phyloP scores from a whole-genome alignment of 345 rosid genomes.

The Eucalyptus sideroxylon region DNA sequence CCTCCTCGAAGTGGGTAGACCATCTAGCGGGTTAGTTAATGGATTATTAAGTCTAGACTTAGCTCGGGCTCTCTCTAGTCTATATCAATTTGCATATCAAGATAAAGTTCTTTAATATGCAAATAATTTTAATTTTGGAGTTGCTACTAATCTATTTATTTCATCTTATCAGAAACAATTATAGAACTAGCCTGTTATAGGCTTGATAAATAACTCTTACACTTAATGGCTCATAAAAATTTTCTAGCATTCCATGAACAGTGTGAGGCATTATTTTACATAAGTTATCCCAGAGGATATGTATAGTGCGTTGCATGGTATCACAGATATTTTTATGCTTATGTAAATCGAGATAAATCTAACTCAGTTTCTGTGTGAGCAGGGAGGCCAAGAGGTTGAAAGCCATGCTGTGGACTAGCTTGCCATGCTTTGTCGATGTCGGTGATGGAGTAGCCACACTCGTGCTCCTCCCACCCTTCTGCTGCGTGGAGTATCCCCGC shows the following conservation, averaged over 20 bases:
- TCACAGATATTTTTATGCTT: background rate
- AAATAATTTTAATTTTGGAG: too few relatives aligned
- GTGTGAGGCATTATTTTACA: background rate
- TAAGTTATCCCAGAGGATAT: background rate
- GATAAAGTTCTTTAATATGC: too few relatives aligned
- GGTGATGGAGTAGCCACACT: conserved; percentile 31
- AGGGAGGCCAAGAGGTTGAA: conserved; percentile 22
- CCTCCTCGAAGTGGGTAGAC: too few relatives aligned
- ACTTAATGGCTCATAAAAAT: too few relatives aligned
- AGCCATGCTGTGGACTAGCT: conserved; percentile 46
- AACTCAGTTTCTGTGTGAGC: background rate
- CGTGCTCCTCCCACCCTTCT: conserved; percentile 58
- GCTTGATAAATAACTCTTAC: too few relatives aligned
- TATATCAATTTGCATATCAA: rapidly evolving
- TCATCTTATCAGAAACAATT: too few relatives aligned
- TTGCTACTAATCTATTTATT: too few relatives aligned
- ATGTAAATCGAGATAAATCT: background rate
- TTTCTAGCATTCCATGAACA: background rate
- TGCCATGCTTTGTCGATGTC: conserved; percentile 34
- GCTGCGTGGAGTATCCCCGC: conserved; percentile 58
- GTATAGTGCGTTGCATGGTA: background rate
- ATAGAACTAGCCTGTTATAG: too few relatives aligned
- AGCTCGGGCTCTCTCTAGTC: too few relatives aligned
- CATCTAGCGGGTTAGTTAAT: too few relatives aligned
- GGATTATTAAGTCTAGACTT: too few relatives aligned